Evolutionary conservation across 306 rosid species (phyloP), one percentile per base, ranked within the genome.

Genomic region (Castanospermum australe): DNA sequence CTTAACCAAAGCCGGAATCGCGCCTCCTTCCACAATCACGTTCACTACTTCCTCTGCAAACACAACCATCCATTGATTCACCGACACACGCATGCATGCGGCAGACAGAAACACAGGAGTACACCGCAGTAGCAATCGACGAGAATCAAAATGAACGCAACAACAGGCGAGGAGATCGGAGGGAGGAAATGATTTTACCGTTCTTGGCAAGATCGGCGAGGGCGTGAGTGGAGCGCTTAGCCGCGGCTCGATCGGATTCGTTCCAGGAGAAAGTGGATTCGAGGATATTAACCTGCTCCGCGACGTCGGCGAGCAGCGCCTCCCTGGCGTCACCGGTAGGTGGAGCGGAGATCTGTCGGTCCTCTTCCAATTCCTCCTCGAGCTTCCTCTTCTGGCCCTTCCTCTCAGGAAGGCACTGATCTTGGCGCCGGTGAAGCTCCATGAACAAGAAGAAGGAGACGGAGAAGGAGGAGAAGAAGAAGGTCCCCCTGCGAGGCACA

Each of bases 21-120:
- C 98, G 10, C 96, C 97, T 59, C 97, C 98, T 84, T 93, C 97
- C 28, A 93, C 97, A 79, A 93, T 91, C 84, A 88, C 91, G 84
- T 89, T 91, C 79, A 91, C 97, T 2, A 91, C 89, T 72, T 93
- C 97, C 82, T 93, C 98, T 93, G 81, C 76, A 78, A 73, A 63
- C 57, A 39, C 44, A 60, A 60, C 12, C 41, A 14, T 5, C 81
- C 50, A 51, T 52, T 0, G 12, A 42, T 21, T 50, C 6, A 28
- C 35, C 22, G 6, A n/a, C 21, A 24, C 35, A 35, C 28, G 57
- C 73, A 56, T 9, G 47, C 35, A 42, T 2, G 42, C 70, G 18
- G 18, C 6, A 17, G 4, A 55, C 35, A 57, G 39, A 59, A 18
- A 59, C 33, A 10, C 4, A 59, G 51, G 13, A 51, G 20, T 30